Conservation (phyloP, 2,329 filamentous ascomycete genomes). For the Ceratocystis colombiana region DNA sequence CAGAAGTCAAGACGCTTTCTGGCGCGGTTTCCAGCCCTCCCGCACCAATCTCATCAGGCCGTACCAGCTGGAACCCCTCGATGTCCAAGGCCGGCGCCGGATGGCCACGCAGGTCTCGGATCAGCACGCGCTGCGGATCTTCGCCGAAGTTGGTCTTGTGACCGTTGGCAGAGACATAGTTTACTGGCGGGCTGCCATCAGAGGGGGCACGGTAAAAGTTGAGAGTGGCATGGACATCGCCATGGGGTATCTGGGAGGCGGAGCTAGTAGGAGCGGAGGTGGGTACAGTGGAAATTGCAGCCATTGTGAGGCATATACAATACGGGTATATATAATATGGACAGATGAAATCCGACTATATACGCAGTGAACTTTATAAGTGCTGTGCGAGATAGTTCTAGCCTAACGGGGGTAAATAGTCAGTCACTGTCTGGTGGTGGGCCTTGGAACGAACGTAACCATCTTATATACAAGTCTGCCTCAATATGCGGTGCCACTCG, state of each 20-base stretch:
- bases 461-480: too few species aligned
- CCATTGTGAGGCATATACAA: too few species aligned
- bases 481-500: too few species aligned
- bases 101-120: constrained; percentile 64
- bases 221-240: constrained; percentile 52
- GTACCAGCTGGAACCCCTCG: constrained; percentile 59
- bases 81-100: constrained; percentile 55
- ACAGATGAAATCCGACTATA: too few species aligned
- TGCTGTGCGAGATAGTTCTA: too few species aligned
- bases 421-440: too few species aligned
- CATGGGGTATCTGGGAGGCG: constrained; percentile 39
- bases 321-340: too few species aligned
- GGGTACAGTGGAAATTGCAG: not conserved
- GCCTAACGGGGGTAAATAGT: too few species aligned
- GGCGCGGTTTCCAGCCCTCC: constrained; percentile 39
- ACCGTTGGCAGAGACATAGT: constrained; percentile 43
- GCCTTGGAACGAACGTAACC: too few species aligned
- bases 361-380: too few species aligned
- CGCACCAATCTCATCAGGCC: constrained; percentile 36
- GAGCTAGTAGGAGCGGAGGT: constrained; percentile 27
- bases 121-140: constrained; percentile 41
- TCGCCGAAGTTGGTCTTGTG: constrained; percentile 57
- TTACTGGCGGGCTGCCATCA: constrained; percentile 51
- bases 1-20: constrained; percentile 45
- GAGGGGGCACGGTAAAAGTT: constrained; percentile 55